Conservation (phyloP, 2,329 filamentous ascomycete species). For the Alternaria gaisen region DNA sequence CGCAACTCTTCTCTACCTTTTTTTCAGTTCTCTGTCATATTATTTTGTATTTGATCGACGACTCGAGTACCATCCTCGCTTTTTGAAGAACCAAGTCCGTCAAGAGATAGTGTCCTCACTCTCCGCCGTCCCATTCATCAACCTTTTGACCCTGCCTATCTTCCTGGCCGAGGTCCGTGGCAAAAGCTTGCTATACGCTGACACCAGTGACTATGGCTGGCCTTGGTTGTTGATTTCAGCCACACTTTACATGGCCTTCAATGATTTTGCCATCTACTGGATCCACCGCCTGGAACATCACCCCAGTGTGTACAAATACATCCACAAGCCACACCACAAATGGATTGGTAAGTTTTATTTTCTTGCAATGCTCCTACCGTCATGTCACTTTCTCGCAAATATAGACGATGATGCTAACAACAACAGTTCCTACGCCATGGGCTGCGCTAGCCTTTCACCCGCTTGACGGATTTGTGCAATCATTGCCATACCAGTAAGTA, state of each 20-base stretch:
- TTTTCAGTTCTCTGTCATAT: constrained; percentile 16
- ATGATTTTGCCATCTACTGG: constrained; percentile 16
- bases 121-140: constrained; percentile 13
- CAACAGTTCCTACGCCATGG: constrained; percentile 14
- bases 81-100: constrained; percentile 15
- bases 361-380: neutral
- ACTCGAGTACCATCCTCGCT: constrained; percentile 15
- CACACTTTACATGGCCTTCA: constrained; percentile 13
- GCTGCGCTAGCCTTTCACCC: constrained; percentile 17
- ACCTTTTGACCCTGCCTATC: constrained; percentile 10
- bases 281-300: constrained; percentile 18
- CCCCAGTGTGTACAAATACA: constrained; percentile 17
- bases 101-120: constrained; percentile 14
- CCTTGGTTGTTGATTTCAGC: constrained; percentile 9
- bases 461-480: constrained; percentile 12
- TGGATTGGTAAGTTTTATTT: constrained; percentile 11
- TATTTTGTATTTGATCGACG: constrained; percentile 14
- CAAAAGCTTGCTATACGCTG: constrained; percentile 12
- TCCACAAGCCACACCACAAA: constrained; percentile 18
- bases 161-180: constrained; percentile 14
- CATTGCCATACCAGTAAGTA: constrained; percentile 17
- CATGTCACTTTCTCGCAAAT: neutral
- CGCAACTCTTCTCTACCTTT: constrained; percentile 12
- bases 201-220: constrained; percentile 12
- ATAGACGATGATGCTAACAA: neutral